Conservation (phyloP, 2,329 filamentous ascomycete genomes). For the Arthrobotrys sphaeroides region DNA sequence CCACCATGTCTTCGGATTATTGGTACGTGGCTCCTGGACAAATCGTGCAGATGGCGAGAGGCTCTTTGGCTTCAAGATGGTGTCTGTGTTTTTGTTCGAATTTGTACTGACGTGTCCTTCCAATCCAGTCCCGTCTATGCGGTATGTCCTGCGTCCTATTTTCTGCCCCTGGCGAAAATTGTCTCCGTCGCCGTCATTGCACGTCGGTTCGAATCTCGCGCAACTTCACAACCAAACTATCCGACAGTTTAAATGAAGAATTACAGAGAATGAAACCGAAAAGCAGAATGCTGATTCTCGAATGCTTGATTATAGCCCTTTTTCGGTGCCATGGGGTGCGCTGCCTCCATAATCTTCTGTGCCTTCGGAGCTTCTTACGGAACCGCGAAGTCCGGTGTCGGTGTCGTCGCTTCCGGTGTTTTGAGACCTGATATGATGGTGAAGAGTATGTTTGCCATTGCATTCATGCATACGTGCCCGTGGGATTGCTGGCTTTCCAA, state of each 20-base stretch:
- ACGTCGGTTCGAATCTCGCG: constrained; percentile 33
- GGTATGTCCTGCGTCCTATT: constrained; percentile 73
- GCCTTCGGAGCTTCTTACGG: constrained; percentile 97
- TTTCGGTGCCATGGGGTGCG: constrained; percentile 98
- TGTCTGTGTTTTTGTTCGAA: neutral
- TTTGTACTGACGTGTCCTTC: constrained; percentile 58
- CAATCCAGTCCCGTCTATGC: constrained; percentile 89
- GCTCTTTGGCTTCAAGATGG: neutral
- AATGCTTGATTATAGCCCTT: constrained; percentile 69
- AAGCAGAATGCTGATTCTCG: constrained; percentile 59
- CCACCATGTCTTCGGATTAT: constrained; percentile 79
- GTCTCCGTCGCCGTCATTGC: constrained; percentile 58
- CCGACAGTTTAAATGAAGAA: neutral
- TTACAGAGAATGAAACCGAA: neutral
- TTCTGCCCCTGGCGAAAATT: constrained; percentile 53
- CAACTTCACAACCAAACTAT: neutral
- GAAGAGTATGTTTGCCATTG: constrained; percentile 78
- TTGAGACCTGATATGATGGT: constrained; percentile 97
- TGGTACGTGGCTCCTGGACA: constrained; percentile 77
- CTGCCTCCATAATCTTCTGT: constrained; percentile 92
- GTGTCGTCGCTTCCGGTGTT: constrained; percentile 98
- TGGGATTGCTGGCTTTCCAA: constrained; percentile 1
- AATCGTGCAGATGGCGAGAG: constrained; percentile 44
- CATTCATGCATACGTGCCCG: constrained; percentile 1
- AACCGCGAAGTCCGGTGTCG: constrained; percentile 98